phyloP scores from a whole-genome alignment of 768 basidiomycete genomes.

The Hirschioporus abietinus region DNA sequence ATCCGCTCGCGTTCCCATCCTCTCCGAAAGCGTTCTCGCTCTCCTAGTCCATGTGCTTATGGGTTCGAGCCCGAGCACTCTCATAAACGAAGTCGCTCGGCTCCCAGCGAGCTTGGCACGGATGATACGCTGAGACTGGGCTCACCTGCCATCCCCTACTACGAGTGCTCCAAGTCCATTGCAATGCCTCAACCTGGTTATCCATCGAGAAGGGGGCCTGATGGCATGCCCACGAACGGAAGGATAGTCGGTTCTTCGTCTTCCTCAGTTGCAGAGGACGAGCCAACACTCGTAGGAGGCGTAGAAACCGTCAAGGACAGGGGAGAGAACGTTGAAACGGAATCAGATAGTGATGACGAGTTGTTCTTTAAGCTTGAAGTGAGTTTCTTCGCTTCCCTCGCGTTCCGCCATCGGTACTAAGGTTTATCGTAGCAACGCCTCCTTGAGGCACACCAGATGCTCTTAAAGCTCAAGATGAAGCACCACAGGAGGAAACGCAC shows the following conservation, averaged over 20 bases:
- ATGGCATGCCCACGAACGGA: background rate
- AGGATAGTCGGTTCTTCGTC: background rate
- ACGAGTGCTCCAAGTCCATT: background rate
- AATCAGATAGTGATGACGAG: background rate
- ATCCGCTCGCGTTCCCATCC: background rate
- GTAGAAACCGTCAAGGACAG: background rate
- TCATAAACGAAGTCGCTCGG: background rate
- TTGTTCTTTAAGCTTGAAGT: background rate
- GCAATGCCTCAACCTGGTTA: background rate
- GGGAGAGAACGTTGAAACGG: background rate
- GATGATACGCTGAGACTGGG: background rate
- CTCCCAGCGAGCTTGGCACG: background rate
- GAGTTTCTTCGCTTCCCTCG: background rate
- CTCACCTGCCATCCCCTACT: background rate
- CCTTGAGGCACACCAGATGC: background rate
- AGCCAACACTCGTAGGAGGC: background rate
- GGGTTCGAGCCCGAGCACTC: background rate
- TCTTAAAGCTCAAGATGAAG: background rate
- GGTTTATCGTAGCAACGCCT: background rate
- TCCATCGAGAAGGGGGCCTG: background rate
- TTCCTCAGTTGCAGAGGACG: background rate
- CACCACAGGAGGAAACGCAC: background rate
- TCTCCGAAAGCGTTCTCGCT: background rate
- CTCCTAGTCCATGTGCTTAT: background rate
- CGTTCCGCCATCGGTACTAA: background rate